Evolutionary conservation across 2,329 filamentous ascomycete species (phyloP).

Genomic region (Sporothrix globosa): DNA sequence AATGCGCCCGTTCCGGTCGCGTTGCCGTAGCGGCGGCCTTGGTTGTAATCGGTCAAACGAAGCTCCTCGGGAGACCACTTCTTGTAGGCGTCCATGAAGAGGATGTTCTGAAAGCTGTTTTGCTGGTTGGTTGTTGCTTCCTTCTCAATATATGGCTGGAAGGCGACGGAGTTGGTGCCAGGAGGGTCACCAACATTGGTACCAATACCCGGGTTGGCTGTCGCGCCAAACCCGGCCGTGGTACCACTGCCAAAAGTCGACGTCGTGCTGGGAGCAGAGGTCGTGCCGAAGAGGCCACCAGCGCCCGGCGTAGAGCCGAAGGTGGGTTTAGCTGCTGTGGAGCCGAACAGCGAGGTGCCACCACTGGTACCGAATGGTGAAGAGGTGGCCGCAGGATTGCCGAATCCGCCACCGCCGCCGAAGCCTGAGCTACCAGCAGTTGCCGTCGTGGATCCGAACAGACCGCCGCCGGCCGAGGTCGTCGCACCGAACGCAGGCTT

Average conservation of each 20-base stretch:
- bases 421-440: conserved; percentile 46
- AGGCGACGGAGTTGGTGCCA: conserved; percentile 71
- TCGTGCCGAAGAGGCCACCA: conserved; percentile 54
- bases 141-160: conserved; percentile 72
- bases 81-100: conserved; percentile 78
- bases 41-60: conserved; percentile 82
- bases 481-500: conserved; percentile 60
- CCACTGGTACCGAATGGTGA: conserved; percentile 50
- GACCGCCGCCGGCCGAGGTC: conserved; percentile 47
- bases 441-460: conserved; percentile 51
- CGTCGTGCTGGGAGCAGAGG: conserved; percentile 42
- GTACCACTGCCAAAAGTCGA: conserved; percentile 47
- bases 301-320: conserved; percentile 42
- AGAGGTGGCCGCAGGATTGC: conserved; percentile 40
- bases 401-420: conserved; percentile 50
- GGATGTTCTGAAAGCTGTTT: conserved; percentile 76
- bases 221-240: conserved; percentile 39
- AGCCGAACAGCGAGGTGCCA: conserved; percentile 55
- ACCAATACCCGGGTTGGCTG: conserved; percentile 56
- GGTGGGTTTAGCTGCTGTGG: conserved; percentile 49
- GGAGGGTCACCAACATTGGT: conserved; percentile 61
- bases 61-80: conserved; percentile 91
- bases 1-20: conserved; percentile 83
- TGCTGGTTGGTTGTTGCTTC: conserved; percentile 59
- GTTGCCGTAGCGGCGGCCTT: conserved; percentile 83